Base-by-base conservation (phyloP, 2,329 filamentous ascomycete genomes). In the Ophiostoma tasmaniense region DNA sequence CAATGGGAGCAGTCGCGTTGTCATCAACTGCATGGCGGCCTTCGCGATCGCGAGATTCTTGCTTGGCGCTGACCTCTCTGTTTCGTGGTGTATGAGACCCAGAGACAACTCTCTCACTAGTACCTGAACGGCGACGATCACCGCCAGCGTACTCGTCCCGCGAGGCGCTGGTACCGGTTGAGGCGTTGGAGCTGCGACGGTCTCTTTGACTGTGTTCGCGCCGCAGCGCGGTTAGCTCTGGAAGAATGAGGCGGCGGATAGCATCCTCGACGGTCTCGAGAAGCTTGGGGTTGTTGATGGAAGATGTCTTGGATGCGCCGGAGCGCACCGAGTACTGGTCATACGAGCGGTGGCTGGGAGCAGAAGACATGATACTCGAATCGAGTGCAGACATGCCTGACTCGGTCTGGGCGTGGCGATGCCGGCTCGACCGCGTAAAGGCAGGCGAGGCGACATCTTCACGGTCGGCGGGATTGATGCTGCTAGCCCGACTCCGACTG, bases 211-310 rank as follows among this genome's bases (percentile, higher is more conserved):
- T 93, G 77, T 94, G 91, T 75, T 97, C 93, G 74, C 93, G 88
- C 78, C 97, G 97, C 68, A 99, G 82, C 11, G 93, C 92, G 74
- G 92, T 94, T 62, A 99, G 83, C 78, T 99, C 94, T 0, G 95
- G 95, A 2, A 99, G 80, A 67, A 97, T 96, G 66, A 97, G 83
- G 66, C 93, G 87, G 72, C 92, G 89, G 75, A 97, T 96, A 17
- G 93, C 93, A 79, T 97, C 93, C 79, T 97, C 93, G 2, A 97
- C 93, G 0, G 93, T 95, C 75, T 95, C 91, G 1, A 97, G 84
- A 1, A 97, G 81, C 76, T 92, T 95, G 0, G 93, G 93, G 75
- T 97, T 97, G 79, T 96, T 96, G 77, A 96, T 91, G 0, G 91
- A 94, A 2, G 92, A 91, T 1, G 71, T 61, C 28, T 80, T 81